phyloP scores from a whole-genome alignment of 2,329 filamentous ascomycete genomes.

The Graphium sp. region DNA sequence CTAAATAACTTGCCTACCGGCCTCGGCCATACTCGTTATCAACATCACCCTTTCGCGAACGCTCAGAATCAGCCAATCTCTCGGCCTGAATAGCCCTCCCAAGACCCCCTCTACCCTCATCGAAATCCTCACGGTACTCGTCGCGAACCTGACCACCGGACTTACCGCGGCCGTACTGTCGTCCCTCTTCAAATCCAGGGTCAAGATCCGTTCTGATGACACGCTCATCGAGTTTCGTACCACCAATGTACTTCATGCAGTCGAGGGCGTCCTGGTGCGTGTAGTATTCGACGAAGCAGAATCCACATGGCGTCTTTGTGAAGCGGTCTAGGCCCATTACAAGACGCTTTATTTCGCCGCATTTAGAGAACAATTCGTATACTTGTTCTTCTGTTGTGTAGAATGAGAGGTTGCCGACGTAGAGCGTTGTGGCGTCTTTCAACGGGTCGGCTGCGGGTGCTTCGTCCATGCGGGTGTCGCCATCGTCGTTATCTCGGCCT shows the following conservation, averaged over 20 bases:
- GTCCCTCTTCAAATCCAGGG: slow-evolving; percentile 86
- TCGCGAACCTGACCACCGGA: slow-evolving; percentile 93
- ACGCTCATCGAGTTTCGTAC: slow-evolving; percentile 93
- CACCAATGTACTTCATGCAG: slow-evolving; percentile 96
- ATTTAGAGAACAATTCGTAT: slow-evolving; percentile 89
- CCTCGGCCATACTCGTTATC: slow-evolving; percentile 15
- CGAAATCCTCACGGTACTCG: slow-evolving; percentile 93
- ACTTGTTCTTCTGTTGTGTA: slow-evolving; percentile 99
- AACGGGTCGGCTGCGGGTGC: slow-evolving; percentile 47
- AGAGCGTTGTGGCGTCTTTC: slow-evolving; percentile 80
- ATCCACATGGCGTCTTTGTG: slow-evolving; percentile 94
- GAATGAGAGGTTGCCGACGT: slow-evolving; percentile 95
- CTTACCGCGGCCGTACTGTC: slow-evolving; percentile 91
- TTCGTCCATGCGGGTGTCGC: slow-evolving; percentile 32
- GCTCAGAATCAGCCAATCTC: slow-evolving; percentile 18
- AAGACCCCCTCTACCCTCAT: slow-evolving; percentile 82
- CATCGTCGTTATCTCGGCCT: slow-evolving; percentile 39
- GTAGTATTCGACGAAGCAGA: slow-evolving; percentile 99
- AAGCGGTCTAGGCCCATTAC: slow-evolving; percentile 96
- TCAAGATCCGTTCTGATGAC: slow-evolving; percentile 92
- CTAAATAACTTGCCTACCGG: no score
- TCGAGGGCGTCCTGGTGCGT: slow-evolving; percentile 93
- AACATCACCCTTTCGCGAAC: slow-evolving; percentile 8
- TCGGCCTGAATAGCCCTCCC: slow-evolving; percentile 58
- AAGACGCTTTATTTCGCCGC: slow-evolving; percentile 93